Evolutionary conservation across 2,329 filamentous ascomycete species (phyloP).

Genomic region (Tympanopsis confertula): DNA sequence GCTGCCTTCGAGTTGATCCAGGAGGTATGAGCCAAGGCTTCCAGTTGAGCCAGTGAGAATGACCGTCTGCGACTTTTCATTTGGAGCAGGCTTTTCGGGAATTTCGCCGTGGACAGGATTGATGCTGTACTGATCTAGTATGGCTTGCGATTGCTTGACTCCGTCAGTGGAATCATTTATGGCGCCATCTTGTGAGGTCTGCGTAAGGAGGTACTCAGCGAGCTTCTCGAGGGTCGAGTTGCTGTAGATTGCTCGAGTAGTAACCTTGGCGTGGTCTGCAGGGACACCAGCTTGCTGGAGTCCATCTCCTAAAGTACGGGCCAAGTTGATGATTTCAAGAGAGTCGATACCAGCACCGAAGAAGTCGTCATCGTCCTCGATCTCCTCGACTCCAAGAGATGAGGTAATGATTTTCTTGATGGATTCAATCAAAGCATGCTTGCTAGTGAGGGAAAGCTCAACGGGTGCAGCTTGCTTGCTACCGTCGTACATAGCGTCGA

Average conservation of each 20-base stretch:
- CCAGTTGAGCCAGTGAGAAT: slow-evolving; percentile 15
- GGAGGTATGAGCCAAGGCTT: slow-evolving; percentile 9
- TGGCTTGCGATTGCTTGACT: no score
- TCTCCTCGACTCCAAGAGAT: slow-evolving; percentile 4
- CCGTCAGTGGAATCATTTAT: no score
- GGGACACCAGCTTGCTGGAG: slow-evolving; percentile 7
- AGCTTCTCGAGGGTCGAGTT: slow-evolving; percentile 9
- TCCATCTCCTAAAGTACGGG: slow-evolving; percentile 8
- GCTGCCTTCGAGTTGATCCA: slow-evolving; percentile 8
- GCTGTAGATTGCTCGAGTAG: slow-evolving; percentile 14
- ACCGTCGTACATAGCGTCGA: slow-evolving; percentile 25
- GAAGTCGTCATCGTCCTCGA: slow-evolving; percentile 18
- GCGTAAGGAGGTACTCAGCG: no score
- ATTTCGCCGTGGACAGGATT: no score
- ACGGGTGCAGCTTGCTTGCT: slow-evolving; percentile 6
- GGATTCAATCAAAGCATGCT: slow-evolving; percentile 10
- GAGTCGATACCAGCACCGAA: slow-evolving; percentile 26
- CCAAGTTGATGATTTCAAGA: slow-evolving; percentile 18
- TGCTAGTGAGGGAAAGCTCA: slow-evolving; percentile 9
- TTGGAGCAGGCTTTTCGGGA: no score
- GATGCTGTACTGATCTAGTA: no score
- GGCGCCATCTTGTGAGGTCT: no score
- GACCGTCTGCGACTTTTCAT: no score
- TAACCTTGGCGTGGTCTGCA: slow-evolving; percentile 5
- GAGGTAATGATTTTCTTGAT: slow-evolving; percentile 10